These are phyloP conservation scores for Akanthomyces muscarius DNA, from an alignment of 2,329 filamentous ascomycete species.

Conservation along the genomic window DNA sequence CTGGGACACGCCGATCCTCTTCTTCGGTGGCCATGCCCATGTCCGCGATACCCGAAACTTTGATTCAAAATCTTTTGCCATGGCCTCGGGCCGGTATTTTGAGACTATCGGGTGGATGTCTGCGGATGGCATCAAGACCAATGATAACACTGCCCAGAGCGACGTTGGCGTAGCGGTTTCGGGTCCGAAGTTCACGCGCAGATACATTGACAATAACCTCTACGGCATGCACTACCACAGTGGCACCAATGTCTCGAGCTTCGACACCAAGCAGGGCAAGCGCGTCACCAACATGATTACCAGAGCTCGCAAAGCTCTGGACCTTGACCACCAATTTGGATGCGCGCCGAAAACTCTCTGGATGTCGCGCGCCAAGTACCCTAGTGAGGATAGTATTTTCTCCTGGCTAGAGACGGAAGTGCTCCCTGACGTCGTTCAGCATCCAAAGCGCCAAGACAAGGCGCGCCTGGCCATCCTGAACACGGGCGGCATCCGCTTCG, in stretches of 20 bases:
- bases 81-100: constrained; percentile 88
- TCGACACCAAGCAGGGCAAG: constrained; percentile 69
- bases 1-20: constrained; percentile 80
- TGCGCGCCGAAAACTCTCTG: constrained; percentile 78
- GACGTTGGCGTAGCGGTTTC: constrained; percentile 26
- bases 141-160: constrained; percentile 22
- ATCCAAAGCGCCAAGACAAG: constrained; percentile 52
- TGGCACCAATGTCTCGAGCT: constrained; percentile 64
- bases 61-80: constrained; percentile 70
- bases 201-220: constrained; percentile 93
- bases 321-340: constrained; percentile 72
- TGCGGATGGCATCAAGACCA: constrained; percentile 58
- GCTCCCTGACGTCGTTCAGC: constrained; percentile 62
- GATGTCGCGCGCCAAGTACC: constrained; percentile 75
- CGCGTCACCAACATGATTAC: constrained; percentile 69
- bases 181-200: constrained; percentile 62
- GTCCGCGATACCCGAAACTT: constrained; percentile 80
- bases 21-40: constrained; percentile 88
- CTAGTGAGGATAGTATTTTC: constrained; percentile 70
- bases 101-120: constrained; percentile 95
- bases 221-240: constrained; percentile 81
- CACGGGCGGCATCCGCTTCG: constrained; percentile 88
- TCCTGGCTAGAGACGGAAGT: constrained; percentile 74
- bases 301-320: constrained; percentile 63
- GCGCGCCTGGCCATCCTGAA: constrained; percentile 75